Percentiles rank a stretch among this genome's conserved stretches.
These are phyloP conservation scores for Fragaria iinumae DNA, from an alignment of 306 rosid species.

Conservation along the genomic window DNA sequence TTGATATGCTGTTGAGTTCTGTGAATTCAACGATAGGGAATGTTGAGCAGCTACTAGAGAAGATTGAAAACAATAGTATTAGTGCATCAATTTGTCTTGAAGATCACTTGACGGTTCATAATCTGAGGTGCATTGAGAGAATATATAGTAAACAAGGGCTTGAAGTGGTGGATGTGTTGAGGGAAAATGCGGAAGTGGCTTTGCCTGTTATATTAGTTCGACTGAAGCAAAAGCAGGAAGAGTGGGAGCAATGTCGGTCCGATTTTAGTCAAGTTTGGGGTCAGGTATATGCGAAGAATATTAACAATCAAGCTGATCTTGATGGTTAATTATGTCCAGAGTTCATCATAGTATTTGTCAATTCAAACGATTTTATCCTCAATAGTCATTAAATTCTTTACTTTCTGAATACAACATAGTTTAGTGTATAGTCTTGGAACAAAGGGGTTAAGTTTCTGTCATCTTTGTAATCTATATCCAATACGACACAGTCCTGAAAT, in stretches of 20 bases:
- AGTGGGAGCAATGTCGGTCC: slow-evolving; percentile 83
- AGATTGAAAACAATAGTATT: slow-evolving; percentile 54
- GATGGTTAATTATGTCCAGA: background rate
- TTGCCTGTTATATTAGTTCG: slow-evolving; percentile 83
- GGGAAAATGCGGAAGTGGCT: slow-evolving; percentile 69
- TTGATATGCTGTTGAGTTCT: slow-evolving; percentile 88
- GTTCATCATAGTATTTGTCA: background rate
- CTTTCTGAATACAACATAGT: background rate
- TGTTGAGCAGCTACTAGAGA: slow-evolving; percentile 70
- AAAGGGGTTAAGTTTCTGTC: background rate
- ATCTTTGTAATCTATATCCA: background rate
- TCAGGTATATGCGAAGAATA: slow-evolving; percentile 63
- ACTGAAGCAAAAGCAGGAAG: slow-evolving; percentile 91
- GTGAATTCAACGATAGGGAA: slow-evolving; percentile 69
- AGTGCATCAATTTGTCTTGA: slow-evolving; percentile 62
- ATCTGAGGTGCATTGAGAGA: slow-evolving; percentile 83
- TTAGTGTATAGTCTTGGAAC: background rate
- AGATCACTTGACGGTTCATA: slow-evolving; percentile 81
- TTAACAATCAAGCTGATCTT: background rate
- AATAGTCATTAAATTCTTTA: background rate
- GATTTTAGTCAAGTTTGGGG: slow-evolving; percentile 94
- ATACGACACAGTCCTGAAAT: background rate
- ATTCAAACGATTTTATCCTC: background rate
- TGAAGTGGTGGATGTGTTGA: slow-evolving; percentile 76
- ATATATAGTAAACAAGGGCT: slow-evolving; percentile 92